Evolutionary conservation across 1,284 basidiomycete species (phyloP), one percentile per base, ranked within the genome.

Genomic region (Cryptococcus neoformans): DNA sequence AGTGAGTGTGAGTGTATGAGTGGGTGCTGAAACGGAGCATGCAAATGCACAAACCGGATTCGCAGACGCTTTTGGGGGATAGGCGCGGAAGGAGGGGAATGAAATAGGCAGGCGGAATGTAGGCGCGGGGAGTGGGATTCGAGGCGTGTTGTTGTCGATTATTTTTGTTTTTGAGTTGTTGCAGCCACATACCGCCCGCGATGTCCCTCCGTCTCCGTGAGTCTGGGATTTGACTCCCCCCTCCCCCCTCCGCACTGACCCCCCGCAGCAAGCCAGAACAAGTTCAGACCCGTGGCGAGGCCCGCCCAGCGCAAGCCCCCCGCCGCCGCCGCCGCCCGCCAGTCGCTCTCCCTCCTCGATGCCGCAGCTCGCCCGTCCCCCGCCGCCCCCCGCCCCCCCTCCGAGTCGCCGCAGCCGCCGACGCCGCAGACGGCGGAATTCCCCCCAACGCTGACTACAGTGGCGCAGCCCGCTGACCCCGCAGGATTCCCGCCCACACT

Each of bases 141-240:
- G 38, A 39, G 47, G 14, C 11, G 45, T 17, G 36, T 36, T 28
- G 28, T 36, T 14, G 47, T 37, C 6, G 35, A 28, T 16, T 37
- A 35, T 34, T n/a, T 34, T 49, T 49, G 35, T 21, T 34, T 49
- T 49, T 36, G 39, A 40, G 40, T 51, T 39, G n/a, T 41, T 41
- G 11, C 16, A 41, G 11, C 40, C 11, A 16, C 16, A 12, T 3
- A 16, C 16, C 34, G 10, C 28, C 42, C 10, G 51, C 12, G 41
- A 68, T 68, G 66, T 63, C 70, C 8, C 60, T 72, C 46, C 58
- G 65, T 39, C 60, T 67, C n/a, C 63, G 65, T 67, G 45, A 59
- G 65, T 55, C 28, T 14, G 36, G 9, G 28, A 45, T 14, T 16
- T 14, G 10, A 16, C 44, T 14, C 40, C n/a, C 49, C 36, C 28